Evolutionary conservation across 2,329 filamentous ascomycete species (phyloP).

Genomic region (Colletotrichum orbiculare): DNA sequence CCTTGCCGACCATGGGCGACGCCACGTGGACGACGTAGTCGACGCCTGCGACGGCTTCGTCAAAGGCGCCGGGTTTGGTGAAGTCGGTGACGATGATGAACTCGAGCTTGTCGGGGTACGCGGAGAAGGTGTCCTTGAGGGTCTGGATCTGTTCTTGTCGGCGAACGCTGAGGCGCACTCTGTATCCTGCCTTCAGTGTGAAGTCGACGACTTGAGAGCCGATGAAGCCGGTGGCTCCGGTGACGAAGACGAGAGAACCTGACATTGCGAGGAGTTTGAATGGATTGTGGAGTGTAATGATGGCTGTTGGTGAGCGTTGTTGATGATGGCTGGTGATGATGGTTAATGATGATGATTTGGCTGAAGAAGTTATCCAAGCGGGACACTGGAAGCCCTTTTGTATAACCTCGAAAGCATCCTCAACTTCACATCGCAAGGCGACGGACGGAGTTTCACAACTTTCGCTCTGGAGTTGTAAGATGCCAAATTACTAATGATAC

Average conservation of each 20-base stretch:
- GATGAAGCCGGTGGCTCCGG: conserved; percentile 28
- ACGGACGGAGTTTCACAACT: no score
- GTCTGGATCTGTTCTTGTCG: conserved; percentile 6
- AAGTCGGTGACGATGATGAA: conserved; percentile 15
- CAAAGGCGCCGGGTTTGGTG: not conserved
- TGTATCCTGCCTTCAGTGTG: conserved; percentile 7
- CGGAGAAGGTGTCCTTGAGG: not conserved
- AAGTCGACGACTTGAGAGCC: not conserved
- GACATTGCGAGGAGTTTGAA: not conserved
- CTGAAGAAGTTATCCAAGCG: no score
- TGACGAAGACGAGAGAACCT: conserved; percentile 19
- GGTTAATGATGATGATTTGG: no score
- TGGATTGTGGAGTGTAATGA: not conserved
- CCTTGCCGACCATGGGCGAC: conserved; percentile 19
- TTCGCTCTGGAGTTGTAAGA: no score
- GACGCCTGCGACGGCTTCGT: not conserved
- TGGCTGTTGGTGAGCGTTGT: not conserved
- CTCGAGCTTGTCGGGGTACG: not conserved
- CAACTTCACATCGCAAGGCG: no score
- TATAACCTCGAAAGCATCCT: no score
- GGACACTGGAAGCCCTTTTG: no score
- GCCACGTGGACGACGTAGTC: conserved; percentile 23
- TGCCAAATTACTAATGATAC: no score
- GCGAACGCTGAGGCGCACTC: conserved; percentile 24
- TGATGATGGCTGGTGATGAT: not conserved